Evolutionary conservation across 352 stramenopile genomes (phyloP).

Genomic region (Pythium phragmiticola): DNA sequence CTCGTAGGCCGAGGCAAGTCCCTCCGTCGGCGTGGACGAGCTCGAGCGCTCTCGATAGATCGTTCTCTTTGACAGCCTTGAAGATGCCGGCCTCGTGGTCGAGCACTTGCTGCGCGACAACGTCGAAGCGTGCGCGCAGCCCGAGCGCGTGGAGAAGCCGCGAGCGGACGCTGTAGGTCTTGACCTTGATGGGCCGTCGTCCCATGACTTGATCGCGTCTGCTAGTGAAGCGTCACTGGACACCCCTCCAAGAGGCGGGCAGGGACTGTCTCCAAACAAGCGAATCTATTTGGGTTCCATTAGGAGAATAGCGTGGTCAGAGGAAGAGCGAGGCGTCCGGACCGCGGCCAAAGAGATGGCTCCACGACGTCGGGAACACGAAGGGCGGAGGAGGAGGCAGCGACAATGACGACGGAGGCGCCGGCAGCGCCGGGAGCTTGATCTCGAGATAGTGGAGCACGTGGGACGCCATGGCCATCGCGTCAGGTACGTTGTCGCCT

Average conservation of each 20-base stretch:
- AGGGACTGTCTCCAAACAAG: too few relatives aligned
- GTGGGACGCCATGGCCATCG: slow-evolving; percentile 50
- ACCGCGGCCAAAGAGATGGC: slow-evolving; percentile 29
- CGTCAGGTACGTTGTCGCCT: slow-evolving; percentile 80
- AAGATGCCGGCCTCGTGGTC: slow-evolving; percentile 64
- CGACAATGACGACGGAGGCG: neutral
- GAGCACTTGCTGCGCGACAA: slow-evolving; percentile 59
- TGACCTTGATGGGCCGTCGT: slow-evolving; percentile 24
- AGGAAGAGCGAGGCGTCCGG: slow-evolving; percentile 26
- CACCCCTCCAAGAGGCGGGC: neutral
- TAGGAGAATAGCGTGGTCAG: neutral
- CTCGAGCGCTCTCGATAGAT: slow-evolving; percentile 24
- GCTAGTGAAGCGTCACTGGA: neutral
- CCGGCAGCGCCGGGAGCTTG: neutral
- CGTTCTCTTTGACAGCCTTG: slow-evolving; percentile 46
- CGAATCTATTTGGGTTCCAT: neutral
- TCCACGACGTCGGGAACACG: slow-evolving; percentile 29
- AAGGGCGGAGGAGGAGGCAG: slow-evolving; percentile 13
- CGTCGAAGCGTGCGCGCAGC: slow-evolving; percentile 35
- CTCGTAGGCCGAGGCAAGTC: slow-evolving; percentile 37
- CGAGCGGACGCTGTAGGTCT: slow-evolving; percentile 17
- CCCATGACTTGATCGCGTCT: slow-evolving; percentile 5
- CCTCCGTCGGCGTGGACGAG: slow-evolving; percentile 36
- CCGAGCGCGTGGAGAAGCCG: slow-evolving; percentile 28
- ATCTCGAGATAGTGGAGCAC: slow-evolving; percentile 46